phyloP scores from a whole-genome alignment of 2,329 filamentous ascomycete genomes.

The Penicillium sp. region DNA sequence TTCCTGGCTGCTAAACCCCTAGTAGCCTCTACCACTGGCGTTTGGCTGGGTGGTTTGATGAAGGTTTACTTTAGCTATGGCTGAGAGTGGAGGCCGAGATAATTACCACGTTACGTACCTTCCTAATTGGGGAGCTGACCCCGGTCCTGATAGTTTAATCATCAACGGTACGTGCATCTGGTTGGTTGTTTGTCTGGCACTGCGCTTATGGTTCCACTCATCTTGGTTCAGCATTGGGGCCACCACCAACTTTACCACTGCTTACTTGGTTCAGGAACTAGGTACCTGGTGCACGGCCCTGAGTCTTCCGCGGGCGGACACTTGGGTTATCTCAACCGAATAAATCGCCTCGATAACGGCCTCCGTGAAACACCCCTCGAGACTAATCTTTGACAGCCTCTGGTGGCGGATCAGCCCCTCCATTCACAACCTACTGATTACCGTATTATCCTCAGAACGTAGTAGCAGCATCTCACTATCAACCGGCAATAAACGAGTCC shows the following conservation, averaged over 20 bases:
- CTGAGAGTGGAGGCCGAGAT: neutral
- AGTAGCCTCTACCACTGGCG: neutral
- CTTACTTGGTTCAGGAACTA: neutral
- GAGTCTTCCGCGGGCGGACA: no score
- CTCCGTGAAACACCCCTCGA: neutral
- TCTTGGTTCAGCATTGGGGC: neutral
- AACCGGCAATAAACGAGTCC: slow-evolving; percentile 1
- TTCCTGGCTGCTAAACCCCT: neutral
- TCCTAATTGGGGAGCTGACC: neutral
- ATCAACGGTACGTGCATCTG: neutral
- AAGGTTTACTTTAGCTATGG: slow-evolving; percentile 3
- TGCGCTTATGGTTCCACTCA: neutral
- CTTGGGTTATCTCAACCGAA: neutral
- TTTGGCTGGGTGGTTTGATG: neutral
- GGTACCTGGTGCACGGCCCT: no score
- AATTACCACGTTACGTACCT: neutral
- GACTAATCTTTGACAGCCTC: slow-evolving; percentile 1
- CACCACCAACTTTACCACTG: neutral
- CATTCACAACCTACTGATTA: neutral
- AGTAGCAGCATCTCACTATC: neutral
- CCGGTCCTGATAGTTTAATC: neutral
- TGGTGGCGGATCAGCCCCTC: neutral
- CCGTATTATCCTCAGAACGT: neutral
- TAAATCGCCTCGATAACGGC: neutral
- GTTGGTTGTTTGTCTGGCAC: neutral